These are phyloP conservation scores for Boletus rufocinnamomeus DNA, from an alignment of 768 basidiomycete species.

Conservation along the genomic window DNA sequence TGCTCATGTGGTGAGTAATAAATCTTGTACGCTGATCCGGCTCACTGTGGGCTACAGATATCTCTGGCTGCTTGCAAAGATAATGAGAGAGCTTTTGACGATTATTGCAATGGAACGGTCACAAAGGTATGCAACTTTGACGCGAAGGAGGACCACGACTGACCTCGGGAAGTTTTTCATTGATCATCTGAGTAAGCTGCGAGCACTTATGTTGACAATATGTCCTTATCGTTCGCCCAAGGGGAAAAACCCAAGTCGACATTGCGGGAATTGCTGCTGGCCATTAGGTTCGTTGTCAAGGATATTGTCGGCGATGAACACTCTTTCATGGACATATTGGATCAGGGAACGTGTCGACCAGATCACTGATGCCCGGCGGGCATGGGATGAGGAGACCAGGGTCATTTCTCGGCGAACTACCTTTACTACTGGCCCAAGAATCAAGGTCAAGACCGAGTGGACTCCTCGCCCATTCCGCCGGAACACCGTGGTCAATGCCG, in stretches of 20 bases:
- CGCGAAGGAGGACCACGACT: neutral
- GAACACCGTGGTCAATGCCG: slow-evolving; percentile 14
- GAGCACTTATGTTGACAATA: neutral
- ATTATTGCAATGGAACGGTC: slow-evolving; percentile 17
- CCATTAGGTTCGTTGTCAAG: slow-evolving; percentile 25
- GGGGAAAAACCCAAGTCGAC: slow-evolving; percentile 27
- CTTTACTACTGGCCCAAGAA: slow-evolving; percentile 1
- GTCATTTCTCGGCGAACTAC: slow-evolving; percentile 18
- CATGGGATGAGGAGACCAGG: slow-evolving; percentile 2
- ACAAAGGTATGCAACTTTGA: slow-evolving; percentile 17
- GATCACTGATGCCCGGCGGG: slow-evolving; percentile 21
- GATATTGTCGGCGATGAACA: neutral
- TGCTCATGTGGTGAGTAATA: slow-evolving; percentile 29
- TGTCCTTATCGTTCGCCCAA: slow-evolving; percentile 8
- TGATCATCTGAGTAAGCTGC: slow-evolving; percentile 28
- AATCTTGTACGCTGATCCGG: neutral
- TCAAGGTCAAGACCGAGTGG: slow-evolving; percentile 1
- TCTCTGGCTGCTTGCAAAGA: slow-evolving; percentile 34
- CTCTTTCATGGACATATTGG: neutral
- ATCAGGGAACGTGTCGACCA: slow-evolving; percentile 21
- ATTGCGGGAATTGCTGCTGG: slow-evolving; percentile 20
- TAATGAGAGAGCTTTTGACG: slow-evolving; percentile 28
- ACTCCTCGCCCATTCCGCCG: slow-evolving; percentile 13
- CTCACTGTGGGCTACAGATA: slow-evolving; percentile 19
- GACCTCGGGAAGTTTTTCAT: slow-evolving; percentile 30